Conservation (phyloP, 139 green algal species). For the Micractinium conductrix region DNA sequence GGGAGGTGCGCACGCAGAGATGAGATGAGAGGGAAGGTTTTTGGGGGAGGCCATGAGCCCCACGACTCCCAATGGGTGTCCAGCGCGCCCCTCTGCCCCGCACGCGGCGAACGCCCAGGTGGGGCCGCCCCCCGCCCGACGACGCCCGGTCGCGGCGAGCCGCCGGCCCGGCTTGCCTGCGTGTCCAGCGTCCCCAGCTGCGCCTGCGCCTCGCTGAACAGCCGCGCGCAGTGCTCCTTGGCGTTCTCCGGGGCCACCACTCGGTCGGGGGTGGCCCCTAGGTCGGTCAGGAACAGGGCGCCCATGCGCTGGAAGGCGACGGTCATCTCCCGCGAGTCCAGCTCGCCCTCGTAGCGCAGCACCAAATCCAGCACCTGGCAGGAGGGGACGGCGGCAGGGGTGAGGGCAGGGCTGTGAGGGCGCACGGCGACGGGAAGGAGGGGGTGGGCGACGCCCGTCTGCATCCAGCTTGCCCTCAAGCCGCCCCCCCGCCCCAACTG, state of each 20-base stretch:
- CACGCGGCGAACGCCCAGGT: too few species aligned
- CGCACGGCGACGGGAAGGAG: neutral
- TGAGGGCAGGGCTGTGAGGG: neutral
- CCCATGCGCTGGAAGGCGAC: constrained; percentile 11
- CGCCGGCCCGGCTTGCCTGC: too few species aligned
- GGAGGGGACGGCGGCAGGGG: neutral
- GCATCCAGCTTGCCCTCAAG: too few species aligned
- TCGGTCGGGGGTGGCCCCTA: too few species aligned
- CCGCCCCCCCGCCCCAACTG: too few species aligned
- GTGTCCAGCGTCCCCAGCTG: neutral
- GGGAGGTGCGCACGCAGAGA: too few species aligned
- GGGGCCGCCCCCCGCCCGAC: too few species aligned
- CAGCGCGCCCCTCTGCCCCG: too few species aligned
- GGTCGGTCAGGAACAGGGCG: neutral
- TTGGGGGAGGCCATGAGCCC: neutral
- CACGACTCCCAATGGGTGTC: too few species aligned
- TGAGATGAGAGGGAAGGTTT: too few species aligned
- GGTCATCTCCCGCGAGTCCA: constrained; percentile 16
- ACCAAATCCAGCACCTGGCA: constrained; percentile 7
- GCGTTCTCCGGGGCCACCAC: neutral
- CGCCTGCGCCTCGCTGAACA: neutral
- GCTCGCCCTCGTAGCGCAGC: neutral
- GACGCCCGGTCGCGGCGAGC: too few species aligned
- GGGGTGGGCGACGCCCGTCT: neutral
- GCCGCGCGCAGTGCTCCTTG: neutral